Evolutionary conservation across 441 rosid genomes (phyloP), one percentile per base, ranked within the genome.

Genomic region (Oxalis stricta): DNA sequence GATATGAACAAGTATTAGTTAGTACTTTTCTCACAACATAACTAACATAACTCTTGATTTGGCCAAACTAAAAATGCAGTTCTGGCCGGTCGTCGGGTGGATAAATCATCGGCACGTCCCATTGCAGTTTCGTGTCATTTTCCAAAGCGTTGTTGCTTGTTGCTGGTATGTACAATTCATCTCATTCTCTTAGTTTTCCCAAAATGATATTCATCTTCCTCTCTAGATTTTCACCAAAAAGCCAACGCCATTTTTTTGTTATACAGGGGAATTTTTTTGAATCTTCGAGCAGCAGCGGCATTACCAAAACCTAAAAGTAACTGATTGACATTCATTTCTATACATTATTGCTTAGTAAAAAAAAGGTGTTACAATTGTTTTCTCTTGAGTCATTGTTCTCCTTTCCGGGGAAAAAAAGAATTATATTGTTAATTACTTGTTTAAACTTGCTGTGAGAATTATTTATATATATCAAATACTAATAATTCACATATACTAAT

Each of bases 81-180:
- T 85, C 71, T 82, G 94, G 81, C 98, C 96, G 0, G 72, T 80
- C 9, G 84, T 80, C 33, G 92, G 95, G 26, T 85, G 94, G 98
- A 30, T 89, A 44, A 89, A 89, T 71, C 88, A 80, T 63, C 88
- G 68, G 61, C 76, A 68, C 31, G 72, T 89, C 44, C 98, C 95
- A 1, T 63, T 79, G 56, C 94, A 89, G 53, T 70, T 73, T 23
- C 92, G 94, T 2, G 95, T 85, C 55, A 70, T 85, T 46, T 81
- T 85, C 52, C 64, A 58, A 49, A 76, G 85, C 37, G 17, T 63
- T 3, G 38, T 76, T 15, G 86, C 84, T 2, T 78, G 71, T 67
- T 63, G 63, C 69, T 87, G 97, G 94, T 84, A 76, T 49, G n/a
- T 45, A 38, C 32, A 20, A 40, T 37, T 19, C 9, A 36, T 34